A percentile compares a stretch with the other conserved stretches of the same genome.
These are phyloP conservation scores for Dactylis glomerata DNA, from an alignment of 176 grass and related monocot species.

Conservation along the genomic window DNA sequence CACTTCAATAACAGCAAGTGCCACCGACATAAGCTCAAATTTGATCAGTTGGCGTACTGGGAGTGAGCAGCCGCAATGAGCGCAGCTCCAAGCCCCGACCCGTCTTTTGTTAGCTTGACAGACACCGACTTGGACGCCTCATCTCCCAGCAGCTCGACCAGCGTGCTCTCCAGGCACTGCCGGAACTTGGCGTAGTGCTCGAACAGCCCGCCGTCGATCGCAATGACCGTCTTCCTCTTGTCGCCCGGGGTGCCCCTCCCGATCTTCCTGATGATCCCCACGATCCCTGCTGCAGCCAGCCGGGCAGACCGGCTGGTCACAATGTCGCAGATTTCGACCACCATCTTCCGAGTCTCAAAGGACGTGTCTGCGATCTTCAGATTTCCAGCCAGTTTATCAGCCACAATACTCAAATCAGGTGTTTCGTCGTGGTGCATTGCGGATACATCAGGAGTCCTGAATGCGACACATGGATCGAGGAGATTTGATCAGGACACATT, in stretches of 20 bases:
- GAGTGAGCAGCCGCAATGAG: conserved; percentile 71
- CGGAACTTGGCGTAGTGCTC: conserved; percentile 59
- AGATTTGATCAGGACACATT: neutral
- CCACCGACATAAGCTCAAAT: neutral
- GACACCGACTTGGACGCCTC: conserved; percentile 40
- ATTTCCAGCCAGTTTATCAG: conserved; percentile 41
- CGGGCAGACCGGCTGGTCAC: conserved; percentile 64
- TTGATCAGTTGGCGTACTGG: neutral
- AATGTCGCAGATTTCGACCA: conserved; percentile 63
- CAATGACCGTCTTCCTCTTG: conserved; percentile 49
- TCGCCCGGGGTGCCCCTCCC: conserved; percentile 37
- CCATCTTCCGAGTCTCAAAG: conserved; percentile 57
- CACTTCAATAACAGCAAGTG: neutral
- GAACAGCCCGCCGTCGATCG: conserved; percentile 73
- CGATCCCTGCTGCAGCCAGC: conserved; percentile 77
- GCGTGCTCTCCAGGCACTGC: conserved; percentile 61
- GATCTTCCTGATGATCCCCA: conserved; percentile 77
- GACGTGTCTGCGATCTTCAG: conserved; percentile 49
- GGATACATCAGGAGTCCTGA: conserved; percentile 53
- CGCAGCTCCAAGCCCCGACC: conserved; percentile 76
- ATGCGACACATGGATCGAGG: neutral
- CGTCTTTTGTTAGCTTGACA: conserved; percentile 63
- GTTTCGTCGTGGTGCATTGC: conserved; percentile 58
- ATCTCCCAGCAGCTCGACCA: conserved; percentile 65
- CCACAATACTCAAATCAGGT: conserved; percentile 45